Evolutionary conservation across 352 stramenopile genomes (phyloP).

Genomic region (Paralagenidium karlingii): DNA sequence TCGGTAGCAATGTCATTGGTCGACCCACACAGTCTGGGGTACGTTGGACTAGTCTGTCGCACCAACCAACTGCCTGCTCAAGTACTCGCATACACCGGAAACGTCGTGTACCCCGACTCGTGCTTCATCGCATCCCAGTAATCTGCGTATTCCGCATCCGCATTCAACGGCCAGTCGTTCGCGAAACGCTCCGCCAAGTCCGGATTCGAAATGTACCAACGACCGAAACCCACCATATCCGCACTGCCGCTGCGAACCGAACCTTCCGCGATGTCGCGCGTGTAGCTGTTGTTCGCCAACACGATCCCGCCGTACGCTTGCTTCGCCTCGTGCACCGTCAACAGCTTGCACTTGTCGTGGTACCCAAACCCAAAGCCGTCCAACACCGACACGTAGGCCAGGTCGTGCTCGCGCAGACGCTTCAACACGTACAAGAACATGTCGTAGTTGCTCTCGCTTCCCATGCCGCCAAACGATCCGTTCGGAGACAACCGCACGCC

Average conservation of each 20-base stretch:
- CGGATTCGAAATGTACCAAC: slow-evolving; percentile 25
- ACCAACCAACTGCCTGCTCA: too few species aligned
- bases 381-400: slow-evolving; percentile 9
- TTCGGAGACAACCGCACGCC: slow-evolving; percentile 6
- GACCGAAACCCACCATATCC: slow-evolving; percentile 23
- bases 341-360: slow-evolving; percentile 2
- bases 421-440: slow-evolving; percentile 13
- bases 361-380: slow-evolving; percentile 7
- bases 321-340: slow-evolving; percentile 8
- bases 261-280: slow-evolving; percentile 8
- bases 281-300: slow-evolving; percentile 13
- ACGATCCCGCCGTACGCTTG: slow-evolving; percentile 9
- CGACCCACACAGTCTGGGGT: too few species aligned
- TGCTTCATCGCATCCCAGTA: slow-evolving; percentile 11
- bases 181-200: slow-evolving; percentile 25
- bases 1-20: too few species aligned
- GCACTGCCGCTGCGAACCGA: slow-evolving; percentile 11
- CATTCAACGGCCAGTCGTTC: slow-evolving; percentile 8
- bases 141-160: slow-evolving; percentile 11
- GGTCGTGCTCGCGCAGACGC: slow-evolving; percentile 1
- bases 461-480: slow-evolving; percentile 4
- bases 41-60: too few species aligned
- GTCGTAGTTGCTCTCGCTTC: slow-evolving; percentile 4
- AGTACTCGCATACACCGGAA: slow-evolving; percentile 8
- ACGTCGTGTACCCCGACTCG: slow-evolving; percentile 12